A percentile compares a stretch with the other conserved stretches of the same genome.
phyloP scores from a whole-genome alignment of 148 eudicot genomes.

The Dianthus caryophyllus region DNA sequence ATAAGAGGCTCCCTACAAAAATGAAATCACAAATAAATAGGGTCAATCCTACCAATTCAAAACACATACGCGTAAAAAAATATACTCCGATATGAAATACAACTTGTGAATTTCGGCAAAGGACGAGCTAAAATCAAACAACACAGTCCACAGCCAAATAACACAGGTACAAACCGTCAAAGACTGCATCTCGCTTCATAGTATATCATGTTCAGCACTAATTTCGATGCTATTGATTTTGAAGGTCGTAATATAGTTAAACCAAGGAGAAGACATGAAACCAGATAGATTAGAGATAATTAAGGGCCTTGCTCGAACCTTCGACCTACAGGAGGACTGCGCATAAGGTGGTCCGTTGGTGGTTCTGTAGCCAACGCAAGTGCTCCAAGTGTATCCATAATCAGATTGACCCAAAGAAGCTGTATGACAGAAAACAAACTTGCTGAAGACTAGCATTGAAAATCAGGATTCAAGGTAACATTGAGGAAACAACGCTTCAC shows the following conservation, averaged over 20 bases:
- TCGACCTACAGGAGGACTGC: constrained; percentile 80
- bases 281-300: background rate
- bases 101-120: background rate
- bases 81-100: background rate
- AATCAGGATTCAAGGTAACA: background rate
- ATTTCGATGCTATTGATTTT: background rate
- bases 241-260: background rate
- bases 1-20: constrained; percentile 81
- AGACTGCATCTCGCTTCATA: background rate
- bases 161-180: background rate
- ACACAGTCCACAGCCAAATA: background rate
- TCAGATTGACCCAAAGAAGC: constrained; percentile 97
- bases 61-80: background rate
- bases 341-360: constrained; percentile 93
- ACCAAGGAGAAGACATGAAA: background rate
- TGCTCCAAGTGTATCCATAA: constrained; percentile 96
- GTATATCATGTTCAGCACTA: background rate
- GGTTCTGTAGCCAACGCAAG: constrained; percentile 99
- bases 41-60: background rate
- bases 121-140: background rate
- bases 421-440: constrained; percentile 25
- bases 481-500: background rate
- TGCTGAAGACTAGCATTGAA: background rate
- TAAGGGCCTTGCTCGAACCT: constrained; percentile 44
- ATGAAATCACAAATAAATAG: background rate